These are phyloP conservation scores for Huntiella abstrusa DNA, from an alignment of 2,329 filamentous ascomycete genomes.

Conservation along the genomic window DNA sequence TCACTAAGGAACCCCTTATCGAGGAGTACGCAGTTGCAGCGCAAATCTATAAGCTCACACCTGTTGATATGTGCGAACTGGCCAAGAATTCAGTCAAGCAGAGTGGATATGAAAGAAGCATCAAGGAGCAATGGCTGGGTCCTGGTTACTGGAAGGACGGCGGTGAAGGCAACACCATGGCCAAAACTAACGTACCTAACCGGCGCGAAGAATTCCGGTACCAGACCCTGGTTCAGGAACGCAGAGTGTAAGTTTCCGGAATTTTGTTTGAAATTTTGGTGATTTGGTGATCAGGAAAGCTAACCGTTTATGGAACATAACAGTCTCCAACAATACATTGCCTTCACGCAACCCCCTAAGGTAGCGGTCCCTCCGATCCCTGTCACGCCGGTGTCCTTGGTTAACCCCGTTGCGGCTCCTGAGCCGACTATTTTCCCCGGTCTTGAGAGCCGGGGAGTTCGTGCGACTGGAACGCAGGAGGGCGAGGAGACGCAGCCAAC, in stretches of 20 bases:
- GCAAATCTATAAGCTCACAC: constrained; percentile 93
- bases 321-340: constrained; percentile 11
- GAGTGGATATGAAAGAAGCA: constrained; percentile 72
- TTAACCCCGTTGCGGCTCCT: constrained; percentile 1
- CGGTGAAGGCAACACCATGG: constrained; percentile 72
- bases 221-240: constrained; percentile 68
- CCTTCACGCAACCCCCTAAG: constrained; percentile 7
- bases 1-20: constrained; percentile 93
- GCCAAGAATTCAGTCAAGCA: constrained; percentile 92
- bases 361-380: background rate
- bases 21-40: constrained; percentile 96
- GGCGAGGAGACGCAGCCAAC: background rate
- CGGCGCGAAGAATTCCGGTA: constrained; percentile 78
- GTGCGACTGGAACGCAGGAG: constrained; percentile 20
- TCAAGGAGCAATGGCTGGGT: constrained; percentile 89
- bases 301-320: background rate
- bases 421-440: constrained; percentile 58
- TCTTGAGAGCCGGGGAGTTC: constrained; percentile 35
- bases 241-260: constrained; percentile 49
- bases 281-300: background rate
- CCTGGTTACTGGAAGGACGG: constrained; percentile 59
- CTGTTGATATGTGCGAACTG: constrained; percentile 96
- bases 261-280: background rate
- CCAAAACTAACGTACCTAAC: constrained; percentile 91
- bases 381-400: background rate